Conservation (phyloP, 2,329 filamentous ascomycete species). For the Septoria petroselini region DNA sequence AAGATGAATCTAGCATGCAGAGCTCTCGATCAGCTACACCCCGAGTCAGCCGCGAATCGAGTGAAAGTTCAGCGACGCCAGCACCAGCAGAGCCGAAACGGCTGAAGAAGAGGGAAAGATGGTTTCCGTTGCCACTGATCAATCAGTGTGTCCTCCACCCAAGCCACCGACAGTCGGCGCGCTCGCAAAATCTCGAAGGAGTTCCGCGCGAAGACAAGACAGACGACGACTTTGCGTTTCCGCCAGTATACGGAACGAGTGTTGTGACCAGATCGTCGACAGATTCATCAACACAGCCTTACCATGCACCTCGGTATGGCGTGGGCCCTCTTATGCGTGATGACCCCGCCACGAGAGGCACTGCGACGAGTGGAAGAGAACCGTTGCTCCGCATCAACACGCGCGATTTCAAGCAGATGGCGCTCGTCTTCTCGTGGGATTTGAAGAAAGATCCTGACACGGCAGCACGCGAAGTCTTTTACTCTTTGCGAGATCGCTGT, state of each 20-base stretch:
- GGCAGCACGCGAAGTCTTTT: constrained; percentile 75
- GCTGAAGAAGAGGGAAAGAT: constrained; percentile 52
- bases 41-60: constrained; percentile 1
- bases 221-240: constrained; percentile 28
- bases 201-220: constrained; percentile 18
- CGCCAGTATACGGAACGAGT: constrained; percentile 34
- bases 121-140: constrained; percentile 94
- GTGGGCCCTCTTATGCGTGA: constrained; percentile 50
- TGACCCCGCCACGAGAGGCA: constrained; percentile 36
- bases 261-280: constrained; percentile 29
- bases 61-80: not conserved
- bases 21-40: constrained; percentile 1
- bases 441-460: constrained; percentile 29
- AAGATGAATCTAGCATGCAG: constrained; percentile 32
- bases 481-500: constrained; percentile 77
- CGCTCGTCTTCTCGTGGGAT: constrained; percentile 71
- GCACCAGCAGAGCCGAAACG: not conserved
- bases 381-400: constrained; percentile 84
- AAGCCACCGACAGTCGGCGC: constrained; percentile 27
- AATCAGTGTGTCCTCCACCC: constrained; percentile 74
- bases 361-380: constrained; percentile 49
- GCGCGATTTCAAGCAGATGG: constrained; percentile 90
- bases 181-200: constrained; percentile 10
- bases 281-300: constrained; percentile 29
- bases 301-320: constrained; percentile 29